Evolutionary conservation across 495 filamentous ascomycete genomes (phyloP).

Genomic region (Neurospora discreta): DNA sequence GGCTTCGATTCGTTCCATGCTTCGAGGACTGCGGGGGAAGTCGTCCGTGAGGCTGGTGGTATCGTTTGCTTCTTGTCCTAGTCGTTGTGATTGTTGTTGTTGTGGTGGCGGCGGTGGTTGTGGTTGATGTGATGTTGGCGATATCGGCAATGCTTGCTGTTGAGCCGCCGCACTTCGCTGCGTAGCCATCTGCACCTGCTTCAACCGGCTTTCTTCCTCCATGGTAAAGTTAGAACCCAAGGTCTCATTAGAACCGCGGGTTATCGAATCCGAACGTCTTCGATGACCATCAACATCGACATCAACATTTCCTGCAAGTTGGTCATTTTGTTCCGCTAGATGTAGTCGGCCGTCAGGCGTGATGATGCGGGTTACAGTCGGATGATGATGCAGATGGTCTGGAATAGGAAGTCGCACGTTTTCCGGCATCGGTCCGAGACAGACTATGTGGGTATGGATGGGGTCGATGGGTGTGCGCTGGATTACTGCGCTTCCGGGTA

Average conservation of each 20-base stretch:
- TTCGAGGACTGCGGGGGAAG: conserved; percentile 20
- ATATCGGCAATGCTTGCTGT: not conserved
- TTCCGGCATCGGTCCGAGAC: conserved; percentile 38
- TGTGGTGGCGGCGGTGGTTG: not conserved
- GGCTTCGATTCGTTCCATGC: conserved; percentile 27
- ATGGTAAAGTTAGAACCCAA: conserved; percentile 42
- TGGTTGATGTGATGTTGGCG: not conserved
- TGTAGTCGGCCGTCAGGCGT: conserved; percentile 16
- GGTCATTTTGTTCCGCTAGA: not conserved
- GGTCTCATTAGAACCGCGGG: conserved; percentile 29
- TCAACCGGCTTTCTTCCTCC: conserved; percentile 27
- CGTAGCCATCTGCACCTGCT: conserved; percentile 7
- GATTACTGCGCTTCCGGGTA: conserved; percentile 21
- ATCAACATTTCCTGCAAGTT: not conserved
- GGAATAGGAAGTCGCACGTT: conserved; percentile 35
- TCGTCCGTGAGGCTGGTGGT: not conserved
- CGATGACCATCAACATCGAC: not conserved
- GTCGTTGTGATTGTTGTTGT: not conserved
- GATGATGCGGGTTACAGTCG: conserved; percentile 27
- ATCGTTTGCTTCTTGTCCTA: not conserved
- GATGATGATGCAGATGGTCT: conserved; percentile 15
- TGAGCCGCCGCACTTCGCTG: not conserved
- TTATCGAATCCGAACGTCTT: conserved; percentile 7
- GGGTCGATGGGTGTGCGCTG: conserved; percentile 40
- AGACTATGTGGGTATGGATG: conserved; percentile 30